These are phyloP conservation scores for Citrullus colocynthis DNA, from an alignment of 306 rosid genomes.

Conservation along the genomic window DNA sequence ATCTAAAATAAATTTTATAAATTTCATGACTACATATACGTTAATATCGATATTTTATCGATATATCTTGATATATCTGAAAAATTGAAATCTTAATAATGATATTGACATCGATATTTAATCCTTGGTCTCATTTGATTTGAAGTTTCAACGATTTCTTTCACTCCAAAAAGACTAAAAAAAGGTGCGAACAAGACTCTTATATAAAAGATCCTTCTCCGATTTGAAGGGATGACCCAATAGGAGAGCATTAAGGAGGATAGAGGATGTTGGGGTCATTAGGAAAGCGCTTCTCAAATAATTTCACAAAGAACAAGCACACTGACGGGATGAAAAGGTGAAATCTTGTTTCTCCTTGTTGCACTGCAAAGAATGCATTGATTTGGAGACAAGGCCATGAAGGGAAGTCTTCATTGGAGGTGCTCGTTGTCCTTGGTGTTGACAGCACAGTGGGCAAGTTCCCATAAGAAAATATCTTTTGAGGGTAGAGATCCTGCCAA, in stretches of 20 bases:
- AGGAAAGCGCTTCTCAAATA: too few relatives aligned
- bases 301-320: neutral
- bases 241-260: too few relatives aligned
- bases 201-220: neutral
- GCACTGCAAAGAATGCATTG: neutral
- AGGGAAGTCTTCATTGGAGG: neutral
- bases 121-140: neutral
- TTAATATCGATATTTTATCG: too few relatives aligned
- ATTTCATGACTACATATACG: too few relatives aligned
- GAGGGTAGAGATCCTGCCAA: neutral
- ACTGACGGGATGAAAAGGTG: neutral
- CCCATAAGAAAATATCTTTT: neutral
- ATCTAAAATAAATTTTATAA: too few relatives aligned
- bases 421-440: neutral
- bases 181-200: neutral
- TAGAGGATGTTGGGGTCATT: too few relatives aligned
- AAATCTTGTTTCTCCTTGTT: neutral
- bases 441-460: neutral
- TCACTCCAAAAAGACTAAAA: neutral
- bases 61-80: too few relatives aligned
- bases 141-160: too few relatives aligned
- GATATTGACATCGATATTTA: too few relatives aligned
- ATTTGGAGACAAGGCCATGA: neutral
- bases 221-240: too few relatives aligned
- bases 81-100: too few relatives aligned